phyloP scores from a whole-genome alignment of 2,329 filamentous ascomycete genomes.

The Incumbomyces delicatus region DNA sequence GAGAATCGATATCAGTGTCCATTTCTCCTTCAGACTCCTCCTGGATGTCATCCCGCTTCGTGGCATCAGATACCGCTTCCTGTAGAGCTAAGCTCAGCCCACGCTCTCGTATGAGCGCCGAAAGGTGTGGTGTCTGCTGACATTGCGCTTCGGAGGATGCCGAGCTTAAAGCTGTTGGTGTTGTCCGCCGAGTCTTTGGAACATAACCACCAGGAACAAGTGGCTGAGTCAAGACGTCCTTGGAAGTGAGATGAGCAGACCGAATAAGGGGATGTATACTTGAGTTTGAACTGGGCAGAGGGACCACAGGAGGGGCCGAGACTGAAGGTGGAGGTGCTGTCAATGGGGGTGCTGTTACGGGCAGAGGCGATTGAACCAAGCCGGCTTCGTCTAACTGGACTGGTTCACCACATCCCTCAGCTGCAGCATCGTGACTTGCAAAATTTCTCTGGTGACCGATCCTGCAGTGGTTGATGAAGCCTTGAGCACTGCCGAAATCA shows the following conservation, averaged over 20 bases:
- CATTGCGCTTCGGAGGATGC: neutral
- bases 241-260: slow-evolving; percentile 39
- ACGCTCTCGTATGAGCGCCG: slow-evolving; percentile 52
- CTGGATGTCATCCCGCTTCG: slow-evolving; percentile 30
- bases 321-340: neutral
- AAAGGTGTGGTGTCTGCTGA: slow-evolving; percentile 54
- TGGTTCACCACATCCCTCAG: slow-evolving; percentile 73
- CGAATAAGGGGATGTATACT: slow-evolving; percentile 55
- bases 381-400: slow-evolving; percentile 59
- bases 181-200: neutral
- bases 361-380: slow-evolving; percentile 32
- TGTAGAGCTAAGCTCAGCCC: slow-evolving; percentile 53
- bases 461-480: slow-evolving; percentile 98
- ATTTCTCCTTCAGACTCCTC: slow-evolving; percentile 30
- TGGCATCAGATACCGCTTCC: slow-evolving; percentile 49
- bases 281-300: slow-evolving; percentile 27
- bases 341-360: slow-evolving; percentile 13
- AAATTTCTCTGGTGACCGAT: slow-evolving; percentile 90
- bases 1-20: slow-evolving; percentile 26
- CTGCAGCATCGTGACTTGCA: slow-evolving; percentile 92
- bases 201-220: neutral
- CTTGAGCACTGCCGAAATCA: slow-evolving; percentile 92
- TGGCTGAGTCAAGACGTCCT: neutral
- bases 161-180: neutral
- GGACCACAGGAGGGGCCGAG: neutral